Percentiles rank a stretch among this genome's conserved stretches.
These are phyloP conservation scores for Suillus occidentalis DNA, from an alignment of 768 basidiomycete genomes.

Conservation along the genomic window DNA sequence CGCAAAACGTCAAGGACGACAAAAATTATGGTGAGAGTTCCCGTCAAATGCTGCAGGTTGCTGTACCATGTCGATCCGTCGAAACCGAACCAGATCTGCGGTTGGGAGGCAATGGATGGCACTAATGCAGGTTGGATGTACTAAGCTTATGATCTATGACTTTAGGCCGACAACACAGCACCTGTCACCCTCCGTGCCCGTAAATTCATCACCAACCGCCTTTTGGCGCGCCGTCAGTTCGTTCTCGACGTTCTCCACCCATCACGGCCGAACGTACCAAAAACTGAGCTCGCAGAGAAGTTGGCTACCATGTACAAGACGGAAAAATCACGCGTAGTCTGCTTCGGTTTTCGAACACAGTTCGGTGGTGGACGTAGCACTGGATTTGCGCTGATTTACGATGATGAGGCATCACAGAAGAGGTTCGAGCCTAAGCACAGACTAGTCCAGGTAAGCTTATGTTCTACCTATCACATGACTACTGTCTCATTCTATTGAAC, in stretches of 20 bases:
- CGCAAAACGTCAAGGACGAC: constrained; percentile 16
- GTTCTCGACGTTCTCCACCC: constrained; percentile 95
- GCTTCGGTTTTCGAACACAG: constrained; percentile 92
- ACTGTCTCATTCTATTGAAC: constrained; percentile 4
- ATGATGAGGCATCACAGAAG: constrained; percentile 90
- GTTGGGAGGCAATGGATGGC: constrained; percentile 28
- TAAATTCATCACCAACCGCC: constrained; percentile 99
- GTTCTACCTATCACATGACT: background rate
- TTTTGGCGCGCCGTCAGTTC: constrained; percentile 94
- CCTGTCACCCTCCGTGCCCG: constrained; percentile 96
- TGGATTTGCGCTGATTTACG: constrained; percentile 97
- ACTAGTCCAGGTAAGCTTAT: constrained; percentile 79
- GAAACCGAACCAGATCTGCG: constrained; percentile 13
- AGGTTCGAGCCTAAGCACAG: constrained; percentile 98
- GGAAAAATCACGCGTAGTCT: constrained; percentile 85
- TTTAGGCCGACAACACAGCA: constrained; percentile 73
- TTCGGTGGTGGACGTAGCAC: constrained; percentile 99
- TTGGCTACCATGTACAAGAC: constrained; percentile 92
- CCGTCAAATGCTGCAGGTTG: constrained; percentile 22
- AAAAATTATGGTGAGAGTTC: constrained; percentile 39
- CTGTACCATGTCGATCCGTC: background rate
- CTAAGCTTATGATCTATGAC: constrained; percentile 17
- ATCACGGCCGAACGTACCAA: constrained; percentile 91
- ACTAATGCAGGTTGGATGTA: constrained; percentile 22
- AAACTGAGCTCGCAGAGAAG: constrained; percentile 88